Evolutionary conservation across 208 protist genomes (phyloP), one percentile per base, ranked within the genome.

Genomic region (Crithidia fasciculata): DNA sequence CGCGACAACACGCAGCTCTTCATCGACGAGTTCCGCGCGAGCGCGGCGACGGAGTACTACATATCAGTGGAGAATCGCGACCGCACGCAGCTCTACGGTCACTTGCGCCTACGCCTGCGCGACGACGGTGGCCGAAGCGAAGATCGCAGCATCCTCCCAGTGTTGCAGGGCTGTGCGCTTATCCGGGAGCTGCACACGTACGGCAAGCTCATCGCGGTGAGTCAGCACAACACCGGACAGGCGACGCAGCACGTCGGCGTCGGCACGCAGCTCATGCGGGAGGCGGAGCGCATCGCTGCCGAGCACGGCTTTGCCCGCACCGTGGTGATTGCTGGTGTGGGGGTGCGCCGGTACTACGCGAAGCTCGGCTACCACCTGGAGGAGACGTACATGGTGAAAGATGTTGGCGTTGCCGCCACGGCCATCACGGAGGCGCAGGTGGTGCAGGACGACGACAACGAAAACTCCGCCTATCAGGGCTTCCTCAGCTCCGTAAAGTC

Each of bases 151-250:
- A 84, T 95, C 28, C 94, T 99, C 39, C 86, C 93, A 8, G 96
- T 98, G 53, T 83, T 99, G 9, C 85, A 86, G 19, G 91, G 84
- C 41, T 89, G 83, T 63, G 98, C 98, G 3, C 89, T 99, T 18
- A 98, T 99, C 18, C 97, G 99, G 53, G 98, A 99, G 83, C 85
- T 99, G 62, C 99, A 99, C 84, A 99, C 99, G 2, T 99, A 98
- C 76, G 97, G 95, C 2, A 85, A 84, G 56, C 83, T 97, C 10
- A 74, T 97, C 41, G 89, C 92, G 2, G 88, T 94, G 41, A 82
- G 71, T 47, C 69, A 84, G 45, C 76, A 76, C 40, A 95, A 95
- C 73, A 96, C 97, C 52, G 95, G 93, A 3, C 81, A 82, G 44
- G 97, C 95, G 80, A 96, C 98, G 37, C 99, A 99, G 87, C 98